phyloP scores from a whole-genome alignment of 306 rosid genomes.

The Sechiopsis laciniata region DNA sequence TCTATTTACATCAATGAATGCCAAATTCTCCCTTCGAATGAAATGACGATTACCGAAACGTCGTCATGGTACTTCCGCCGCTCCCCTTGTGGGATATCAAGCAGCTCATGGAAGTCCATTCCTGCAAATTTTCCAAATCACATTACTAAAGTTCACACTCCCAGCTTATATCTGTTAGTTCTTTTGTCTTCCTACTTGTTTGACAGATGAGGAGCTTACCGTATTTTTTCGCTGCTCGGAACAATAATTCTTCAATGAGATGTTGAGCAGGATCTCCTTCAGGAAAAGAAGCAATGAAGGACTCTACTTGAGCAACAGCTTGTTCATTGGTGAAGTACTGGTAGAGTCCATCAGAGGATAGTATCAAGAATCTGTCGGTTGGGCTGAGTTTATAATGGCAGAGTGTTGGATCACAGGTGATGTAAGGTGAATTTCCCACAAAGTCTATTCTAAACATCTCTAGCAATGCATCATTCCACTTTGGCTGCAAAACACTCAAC shows the following conservation, averaged over 20 bases:
- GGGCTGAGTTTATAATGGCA: slow-evolving; percentile 51
- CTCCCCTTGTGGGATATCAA: slow-evolving; percentile 78
- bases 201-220: slow-evolving; percentile 33
- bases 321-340: slow-evolving; percentile 81
- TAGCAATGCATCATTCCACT: slow-evolving; percentile 62
- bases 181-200: not conserved
- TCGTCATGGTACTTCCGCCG: slow-evolving; percentile 81
- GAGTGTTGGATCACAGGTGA: slow-evolving; percentile 60
- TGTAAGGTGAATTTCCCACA: slow-evolving; percentile 62
- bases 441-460: slow-evolving; percentile 68
- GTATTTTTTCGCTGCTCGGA: slow-evolving; percentile 63
- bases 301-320: slow-evolving; percentile 56
- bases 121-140: slow-evolving; percentile 41
- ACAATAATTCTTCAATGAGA: slow-evolving; percentile 58
- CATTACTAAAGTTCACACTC: not conserved
- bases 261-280: slow-evolving; percentile 84
- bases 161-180: not conserved
- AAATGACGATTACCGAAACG: slow-evolving; percentile 56
- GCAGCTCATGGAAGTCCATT: slow-evolving; percentile 61
- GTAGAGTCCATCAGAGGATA: slow-evolving; percentile 86
- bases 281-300: slow-evolving; percentile 60
- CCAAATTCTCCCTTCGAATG: slow-evolving; percentile 74
- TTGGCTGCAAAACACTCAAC: slow-evolving; percentile 50
- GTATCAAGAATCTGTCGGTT: slow-evolving; percentile 56
- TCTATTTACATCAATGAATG: slow-evolving; percentile 48